phyloP scores from a whole-genome alignment of 805 yeast species.

The Candida endomychidarum region DNA sequence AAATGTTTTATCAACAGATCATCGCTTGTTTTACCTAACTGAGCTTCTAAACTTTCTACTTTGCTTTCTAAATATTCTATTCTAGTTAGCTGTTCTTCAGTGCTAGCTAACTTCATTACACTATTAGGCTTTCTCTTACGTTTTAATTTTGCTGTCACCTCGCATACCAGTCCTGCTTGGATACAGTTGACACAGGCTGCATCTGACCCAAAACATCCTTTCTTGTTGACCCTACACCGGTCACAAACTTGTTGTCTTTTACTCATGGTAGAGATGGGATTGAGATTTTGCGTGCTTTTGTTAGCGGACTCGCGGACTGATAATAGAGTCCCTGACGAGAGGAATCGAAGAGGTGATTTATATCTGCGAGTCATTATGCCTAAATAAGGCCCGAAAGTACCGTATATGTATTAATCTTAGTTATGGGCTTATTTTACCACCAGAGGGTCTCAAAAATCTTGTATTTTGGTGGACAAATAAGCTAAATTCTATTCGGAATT shows the following conservation, averaged over 20 bases:
- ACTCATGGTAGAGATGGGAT: conserved; percentile 1
- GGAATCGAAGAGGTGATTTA: too few species aligned
- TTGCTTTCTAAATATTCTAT: conserved; percentile 1
- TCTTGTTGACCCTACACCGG: conserved; percentile 2
- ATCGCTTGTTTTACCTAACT: neutral
- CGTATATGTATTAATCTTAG: too few species aligned
- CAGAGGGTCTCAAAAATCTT: too few species aligned
- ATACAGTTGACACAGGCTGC: conserved; percentile 2
- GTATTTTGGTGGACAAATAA: too few species aligned
- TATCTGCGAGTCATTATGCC: too few species aligned
- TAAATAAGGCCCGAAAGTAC: too few species aligned
- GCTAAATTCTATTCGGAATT: too few species aligned
- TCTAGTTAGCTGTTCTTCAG: neutral
- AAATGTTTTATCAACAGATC: conserved; percentile 3
- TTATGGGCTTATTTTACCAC: too few species aligned
- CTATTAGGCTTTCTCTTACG: conserved; percentile 3
- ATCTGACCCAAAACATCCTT: conserved; percentile 4
- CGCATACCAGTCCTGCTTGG: conserved; percentile 1
- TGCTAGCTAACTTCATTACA: neutral
- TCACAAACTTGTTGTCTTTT: conserved; percentile 6
- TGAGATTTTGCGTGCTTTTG: too few species aligned
- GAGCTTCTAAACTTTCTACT: neutral
- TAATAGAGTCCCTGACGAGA: too few species aligned
- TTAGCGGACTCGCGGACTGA: too few species aligned
- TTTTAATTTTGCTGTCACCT: neutral